Base-by-base conservation (phyloP, 345 rosid species). In the Litchi chinensis region DNA sequence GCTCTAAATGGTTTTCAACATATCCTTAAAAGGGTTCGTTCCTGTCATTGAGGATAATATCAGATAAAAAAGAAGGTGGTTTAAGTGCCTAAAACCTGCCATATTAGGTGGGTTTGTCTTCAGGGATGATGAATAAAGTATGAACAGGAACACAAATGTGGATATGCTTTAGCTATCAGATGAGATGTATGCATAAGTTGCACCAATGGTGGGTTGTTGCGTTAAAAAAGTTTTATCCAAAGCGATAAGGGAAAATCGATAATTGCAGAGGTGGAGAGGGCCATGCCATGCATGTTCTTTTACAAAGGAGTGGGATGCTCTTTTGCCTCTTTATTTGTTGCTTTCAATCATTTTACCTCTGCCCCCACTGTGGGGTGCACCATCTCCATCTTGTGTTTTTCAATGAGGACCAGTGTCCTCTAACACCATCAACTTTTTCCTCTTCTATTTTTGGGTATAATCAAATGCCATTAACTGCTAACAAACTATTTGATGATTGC, bases 241-340 rank as follows among this genome's bases (percentile, higher is more conserved):
- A 79, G 76, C 75, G 88, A 87, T 81, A 79, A 85, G 82, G 85
- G 73, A 39, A 70, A 65, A 50, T 24, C 48, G 80, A 80, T 68
- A 48, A 78, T 84, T 77, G 70, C 21, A 68, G 62, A 59, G 63
- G 39, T 60, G 37, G 63, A 50, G 63, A 56, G 85, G 81, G 73
- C 80, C 70, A 73, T 56, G 81, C 37, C 37, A 32, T 2, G 68
- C 68, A 70, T 75, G 83, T 75, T 87, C 63, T 59, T 79, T 72
- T 40, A 22, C 32, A 69, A 50, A 76, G 67, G 76, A 66, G 73
- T 37, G 75, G 79, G 78, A 65, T 78, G 86, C 77, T 74, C 67
- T 59, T 74, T 67, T 75, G 73, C 82, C 79, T 73, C 76, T 0
- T 73, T 13, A 54, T 26, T 72, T 73, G 84, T 82, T 32, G 78